phyloP scores from a whole-genome alignment of 805 yeast genomes.

The Candida bentonensis region DNA sequence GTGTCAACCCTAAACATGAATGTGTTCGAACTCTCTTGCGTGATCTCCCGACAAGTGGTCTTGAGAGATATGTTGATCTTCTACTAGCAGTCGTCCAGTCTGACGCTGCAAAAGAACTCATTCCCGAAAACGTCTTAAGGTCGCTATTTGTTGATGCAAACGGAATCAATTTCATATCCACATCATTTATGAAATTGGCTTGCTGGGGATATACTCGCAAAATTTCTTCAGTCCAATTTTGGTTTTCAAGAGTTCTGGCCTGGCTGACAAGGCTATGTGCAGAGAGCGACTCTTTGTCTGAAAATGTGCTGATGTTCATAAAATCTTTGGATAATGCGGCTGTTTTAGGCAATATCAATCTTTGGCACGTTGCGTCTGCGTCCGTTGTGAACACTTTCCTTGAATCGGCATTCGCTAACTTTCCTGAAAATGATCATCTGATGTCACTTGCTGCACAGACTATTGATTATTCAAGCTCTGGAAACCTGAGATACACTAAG shows the following conservation, averaged over 20 bases:
- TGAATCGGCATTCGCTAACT: constrained; percentile 20
- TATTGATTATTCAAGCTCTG: constrained; percentile 14
- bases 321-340: too few relatives aligned
- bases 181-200: not conserved
- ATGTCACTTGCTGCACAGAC: constrained; percentile 30
- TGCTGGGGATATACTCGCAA: not conserved
- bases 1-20: not conserved
- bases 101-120: not conserved
- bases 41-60: too few relatives aligned
- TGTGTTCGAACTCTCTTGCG: not conserved
- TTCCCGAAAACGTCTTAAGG: not conserved
- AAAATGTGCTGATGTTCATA: too few relatives aligned
- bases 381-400: constrained; percentile 12
- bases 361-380: constrained; percentile 10
- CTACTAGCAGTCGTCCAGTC: too few relatives aligned
- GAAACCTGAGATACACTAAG: constrained; percentile 23
- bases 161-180: not conserved
- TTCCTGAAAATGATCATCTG: constrained; percentile 30
- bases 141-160: not conserved
- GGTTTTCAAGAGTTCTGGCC: constrained; percentile 10
- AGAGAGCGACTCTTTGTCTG: constrained; percentile 5
- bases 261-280: constrained; percentile 14
- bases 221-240: not conserved
- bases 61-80: too few relatives aligned
- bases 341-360: too few relatives aligned